Evolutionary conservation across 1,284 basidiomycete genomes (phyloP).

Genomic region (Apiotrichum akiyoshidainum): DNA sequence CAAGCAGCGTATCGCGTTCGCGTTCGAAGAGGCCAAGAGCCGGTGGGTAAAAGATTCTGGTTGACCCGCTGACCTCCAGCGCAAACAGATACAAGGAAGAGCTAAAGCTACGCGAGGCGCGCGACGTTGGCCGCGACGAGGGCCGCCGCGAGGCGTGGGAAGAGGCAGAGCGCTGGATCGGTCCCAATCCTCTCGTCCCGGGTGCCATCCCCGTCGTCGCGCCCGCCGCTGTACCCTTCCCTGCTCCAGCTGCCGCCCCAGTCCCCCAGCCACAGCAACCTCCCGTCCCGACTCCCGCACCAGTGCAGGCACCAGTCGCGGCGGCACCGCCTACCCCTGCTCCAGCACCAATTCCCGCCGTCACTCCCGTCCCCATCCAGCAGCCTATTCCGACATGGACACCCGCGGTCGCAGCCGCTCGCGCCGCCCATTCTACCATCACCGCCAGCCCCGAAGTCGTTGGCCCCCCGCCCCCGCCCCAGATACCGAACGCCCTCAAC

Average conservation of each 20-base stretch:
- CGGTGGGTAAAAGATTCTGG: slow-evolving; percentile 28
- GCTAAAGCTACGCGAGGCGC: slow-evolving; percentile 42
- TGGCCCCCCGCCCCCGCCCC: not conserved
- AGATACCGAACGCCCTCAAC: not conserved
- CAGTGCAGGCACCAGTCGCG: not conserved
- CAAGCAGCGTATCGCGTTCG: slow-evolving; percentile 29
- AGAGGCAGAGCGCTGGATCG: slow-evolving; percentile 44
- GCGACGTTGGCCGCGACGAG: slow-evolving; percentile 40
- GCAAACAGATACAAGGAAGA: slow-evolving; percentile 43
- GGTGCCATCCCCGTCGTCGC: not conserved
- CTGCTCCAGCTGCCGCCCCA: not conserved
- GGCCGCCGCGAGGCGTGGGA: slow-evolving; percentile 47
- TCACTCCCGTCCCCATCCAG: slow-evolving; percentile 4
- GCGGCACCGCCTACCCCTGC: not conserved
- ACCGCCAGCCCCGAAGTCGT: not conserved
- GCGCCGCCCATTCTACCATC: not conserved
- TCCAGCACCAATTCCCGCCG: not conserved
- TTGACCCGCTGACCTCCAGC: slow-evolving; percentile 19
- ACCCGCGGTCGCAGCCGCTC: not conserved
- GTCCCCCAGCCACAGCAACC: not conserved
- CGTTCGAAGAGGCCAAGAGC: slow-evolving; percentile 42
- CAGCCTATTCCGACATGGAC: too few species aligned
- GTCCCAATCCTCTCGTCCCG: not conserved
- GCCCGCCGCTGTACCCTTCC: not conserved
- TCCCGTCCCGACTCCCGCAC: not conserved